Percentiles rank a stretch among this genome's conserved stretches.
Evolutionary conservation across 768 basidiomycete genomes (phyloP).

Genomic region (Tylopilus vinaceipallidus): DNA sequence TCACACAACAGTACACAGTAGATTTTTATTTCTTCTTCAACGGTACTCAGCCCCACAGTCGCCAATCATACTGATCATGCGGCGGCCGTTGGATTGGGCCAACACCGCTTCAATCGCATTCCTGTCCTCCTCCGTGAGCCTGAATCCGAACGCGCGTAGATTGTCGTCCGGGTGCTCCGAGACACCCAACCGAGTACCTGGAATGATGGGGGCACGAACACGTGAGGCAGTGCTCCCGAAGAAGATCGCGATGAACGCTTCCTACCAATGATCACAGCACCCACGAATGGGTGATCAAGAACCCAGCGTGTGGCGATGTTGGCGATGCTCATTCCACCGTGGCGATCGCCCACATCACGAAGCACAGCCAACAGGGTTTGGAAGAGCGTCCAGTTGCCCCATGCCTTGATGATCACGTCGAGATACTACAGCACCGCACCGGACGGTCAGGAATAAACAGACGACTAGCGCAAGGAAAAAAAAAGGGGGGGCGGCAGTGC

Average conservation of each 20-base stretch:
- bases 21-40: constrained; percentile 2
- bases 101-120: constrained; percentile 63
- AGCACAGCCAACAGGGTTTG: constrained; percentile 61
- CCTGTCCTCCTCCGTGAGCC: constrained; percentile 54
- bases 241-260: not conserved
- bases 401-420: constrained; percentile 75
- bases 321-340: constrained; percentile 65
- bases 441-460: too few species aligned
- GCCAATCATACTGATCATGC: constrained; percentile 65
- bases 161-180: constrained; percentile 76
- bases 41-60: constrained; percentile 89
- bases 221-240: not conserved
- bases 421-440: constrained; percentile 56
- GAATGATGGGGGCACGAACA: not conserved
- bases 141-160: constrained; percentile 56
- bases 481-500: too few species aligned
- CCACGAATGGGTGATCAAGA: constrained; percentile 72
- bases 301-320: constrained; percentile 85
- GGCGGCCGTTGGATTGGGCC: constrained; percentile 55
- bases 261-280: constrained; percentile 75
- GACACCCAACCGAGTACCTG: constrained; percentile 72
- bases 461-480: too few species aligned
- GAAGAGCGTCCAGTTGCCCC: constrained; percentile 79
- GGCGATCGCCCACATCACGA: constrained; percentile 62
- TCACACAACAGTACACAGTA: too few species aligned